These are phyloP conservation scores for Carex myosuroides DNA, from an alignment of 176 grass and related monocot species.

Conservation along the genomic window DNA sequence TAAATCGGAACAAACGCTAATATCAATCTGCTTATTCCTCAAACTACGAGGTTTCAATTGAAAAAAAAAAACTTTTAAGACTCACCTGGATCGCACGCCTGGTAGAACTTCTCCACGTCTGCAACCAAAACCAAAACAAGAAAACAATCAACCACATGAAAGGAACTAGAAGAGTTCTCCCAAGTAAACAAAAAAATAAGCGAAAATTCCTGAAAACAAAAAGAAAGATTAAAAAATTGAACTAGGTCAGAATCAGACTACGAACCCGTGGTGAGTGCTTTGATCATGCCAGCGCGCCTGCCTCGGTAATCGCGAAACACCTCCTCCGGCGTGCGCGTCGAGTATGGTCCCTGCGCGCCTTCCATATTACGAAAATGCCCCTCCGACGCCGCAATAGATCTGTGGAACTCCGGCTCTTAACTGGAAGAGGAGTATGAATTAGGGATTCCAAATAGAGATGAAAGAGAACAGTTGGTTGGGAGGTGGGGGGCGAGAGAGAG, in stretches of 20 bases:
- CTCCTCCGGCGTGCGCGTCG: constrained; percentile 67
- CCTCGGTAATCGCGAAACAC: constrained; percentile 84
- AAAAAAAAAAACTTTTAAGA: constrained; percentile 24
- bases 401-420: constrained; percentile 1
- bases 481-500: constrained; percentile 15
- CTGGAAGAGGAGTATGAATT: constrained; percentile 12
- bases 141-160: not conserved
- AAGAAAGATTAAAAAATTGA: not conserved
- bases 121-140: constrained; percentile 26
- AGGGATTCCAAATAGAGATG: constrained; percentile 15
- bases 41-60: constrained; percentile 11
- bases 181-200: not conserved
- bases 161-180: not conserved
- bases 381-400: constrained; percentile 18
- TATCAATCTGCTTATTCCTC: not conserved
- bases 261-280: constrained; percentile 73
- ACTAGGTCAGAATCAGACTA: not conserved
- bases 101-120: constrained; percentile 95
- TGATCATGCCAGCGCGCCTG: constrained; percentile 87
- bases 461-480: constrained; percentile 25
- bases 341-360: constrained; percentile 24
- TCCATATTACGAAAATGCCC: constrained; percentile 59
- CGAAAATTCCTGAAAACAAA: constrained; percentile 19
- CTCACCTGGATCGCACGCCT: constrained; percentile 90
- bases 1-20: not conserved